phyloP scores from a whole-genome alignment of 1,284 basidiomycete species.

The Inonotus hispidus region DNA sequence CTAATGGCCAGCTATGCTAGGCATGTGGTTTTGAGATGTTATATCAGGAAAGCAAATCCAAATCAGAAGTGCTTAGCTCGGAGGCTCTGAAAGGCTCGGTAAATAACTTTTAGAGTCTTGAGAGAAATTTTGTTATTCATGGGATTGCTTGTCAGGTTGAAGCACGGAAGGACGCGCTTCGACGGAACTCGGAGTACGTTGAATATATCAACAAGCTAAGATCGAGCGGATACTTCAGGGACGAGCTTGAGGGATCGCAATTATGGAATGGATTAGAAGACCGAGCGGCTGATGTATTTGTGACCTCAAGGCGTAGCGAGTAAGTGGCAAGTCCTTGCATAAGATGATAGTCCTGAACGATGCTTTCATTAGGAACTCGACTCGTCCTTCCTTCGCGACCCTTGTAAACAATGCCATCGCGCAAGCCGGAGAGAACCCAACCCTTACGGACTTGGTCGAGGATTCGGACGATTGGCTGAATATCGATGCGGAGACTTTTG shows the following conservation, averaged over 20 bases:
- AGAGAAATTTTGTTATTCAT: background rate
- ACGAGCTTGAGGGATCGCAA: constrained; percentile 70
- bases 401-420: constrained; percentile 50
- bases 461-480: constrained; percentile 73
- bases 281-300: constrained; percentile 63
- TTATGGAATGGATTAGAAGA: constrained; percentile 70
- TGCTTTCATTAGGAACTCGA: constrained; percentile 9
- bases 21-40: constrained; percentile 94
- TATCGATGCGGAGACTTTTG: constrained; percentile 59
- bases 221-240: constrained; percentile 68
- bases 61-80: constrained; percentile 34
- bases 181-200: constrained; percentile 56
- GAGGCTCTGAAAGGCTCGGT: constrained; percentile 45
- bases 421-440: constrained; percentile 26
- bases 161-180: constrained; percentile 61
- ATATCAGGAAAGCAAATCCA: constrained; percentile 73
- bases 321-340: constrained; percentile 33
- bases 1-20: constrained; percentile 34
- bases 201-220: constrained; percentile 64
- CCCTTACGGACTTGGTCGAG: constrained; percentile 35
- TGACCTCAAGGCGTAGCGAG: constrained; percentile 61
- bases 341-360: background rate
- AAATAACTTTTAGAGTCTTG: constrained; percentile 22
- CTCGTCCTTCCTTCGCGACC: constrained; percentile 36
- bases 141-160: constrained; percentile 36